A percentile compares a stretch with the other conserved stretches of the same genome.
Evolutionary conservation across 2,329 filamentous ascomycete species (phyloP).

Genomic region (Onygena corvina): DNA sequence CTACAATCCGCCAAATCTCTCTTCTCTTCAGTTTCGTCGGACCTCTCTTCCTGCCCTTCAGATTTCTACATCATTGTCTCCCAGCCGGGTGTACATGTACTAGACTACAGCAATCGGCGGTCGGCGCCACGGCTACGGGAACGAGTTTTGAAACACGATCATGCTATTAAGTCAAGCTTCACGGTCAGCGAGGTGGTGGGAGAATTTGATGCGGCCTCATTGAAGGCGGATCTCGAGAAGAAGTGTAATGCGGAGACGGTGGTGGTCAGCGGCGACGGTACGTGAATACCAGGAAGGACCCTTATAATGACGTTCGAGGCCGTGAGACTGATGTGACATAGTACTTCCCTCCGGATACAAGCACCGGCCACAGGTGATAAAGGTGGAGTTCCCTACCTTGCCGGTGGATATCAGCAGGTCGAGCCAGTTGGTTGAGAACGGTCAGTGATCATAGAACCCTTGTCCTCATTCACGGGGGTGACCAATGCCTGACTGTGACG

Average conservation of each 20-base stretch:
- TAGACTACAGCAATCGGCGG: conserved; percentile 50
- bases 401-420: conserved; percentile 26
- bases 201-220: conserved; percentile 32
- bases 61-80: conserved; percentile 64
- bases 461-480: background rate
- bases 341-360: conserved; percentile 26
- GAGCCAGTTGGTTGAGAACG: conserved; percentile 33
- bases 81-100: conserved; percentile 60
- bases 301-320: no score
- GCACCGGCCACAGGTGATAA: conserved; percentile 32
- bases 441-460: conserved; percentile 21
- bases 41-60: conserved; percentile 57
- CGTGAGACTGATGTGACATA: background rate
- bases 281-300: conserved; percentile 15
- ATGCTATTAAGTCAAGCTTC: conserved; percentile 44
- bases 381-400: conserved; percentile 35
- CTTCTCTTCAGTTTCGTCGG: conserved; percentile 31
- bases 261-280: conserved; percentile 35
- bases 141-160: conserved; percentile 37
- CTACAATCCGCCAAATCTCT: conserved; percentile 36
- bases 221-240: conserved; percentile 34
- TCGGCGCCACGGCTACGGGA: conserved; percentile 44
- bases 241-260: conserved; percentile 38
- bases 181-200: conserved; percentile 44
- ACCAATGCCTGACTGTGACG: conserved; percentile 11